Base-by-base conservation (phyloP, 2,329 filamentous ascomycete species). In the Polychaeton citri region DNA sequence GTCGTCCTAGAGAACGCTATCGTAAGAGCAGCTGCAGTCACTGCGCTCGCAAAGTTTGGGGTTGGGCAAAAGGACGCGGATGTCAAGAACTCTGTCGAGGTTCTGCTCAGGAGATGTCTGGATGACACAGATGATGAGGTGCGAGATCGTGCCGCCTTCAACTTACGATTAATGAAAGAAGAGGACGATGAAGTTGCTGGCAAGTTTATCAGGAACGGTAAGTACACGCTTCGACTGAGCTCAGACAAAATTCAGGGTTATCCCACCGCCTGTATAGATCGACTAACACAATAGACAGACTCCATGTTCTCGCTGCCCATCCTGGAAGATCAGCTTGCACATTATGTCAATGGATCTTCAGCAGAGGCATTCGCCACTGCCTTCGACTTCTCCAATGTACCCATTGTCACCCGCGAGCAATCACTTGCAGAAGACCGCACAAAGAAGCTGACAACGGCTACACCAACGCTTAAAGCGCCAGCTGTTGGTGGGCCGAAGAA, bases 121-220 rank as follows among this genome's bases (percentile, higher is more conserved):
- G 90, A 98, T 58, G 90, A 98, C 57, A 87, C 87, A 3, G 90
- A 98, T 61, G 90, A 98, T 53, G 90, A 98, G 64, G 90, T 98
- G 39, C 78, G 90, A 49, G 90, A 98, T 57, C 85, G 90, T 57
- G 90, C 90, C 42, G 87, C 88, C 3, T 67, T 98, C 33, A 96
- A 94, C 59, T 68, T 98, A 40, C 74, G 86, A 53, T 67, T 98
- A 43, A 96, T 98, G 83, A 73, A 78, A 42, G 84, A 94, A 47
- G 47, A 59, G 19, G 85, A 93, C 48, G 84, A 93, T 49, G 82
- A 92, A 41, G 70, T 87, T 60, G 86, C 87, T 1, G 71, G 76
- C 46, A 75, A 77, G 41, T 96, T 98, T 59, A 84, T 96, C 57
- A 90, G 92, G 65, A 95, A 94, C 53, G 83, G 82, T 86, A 67